Evolutionary conservation across 345 rosid genomes (phyloP), one percentile per base, ranked within the genome.

Genomic region (Durio zibethinus): DNA sequence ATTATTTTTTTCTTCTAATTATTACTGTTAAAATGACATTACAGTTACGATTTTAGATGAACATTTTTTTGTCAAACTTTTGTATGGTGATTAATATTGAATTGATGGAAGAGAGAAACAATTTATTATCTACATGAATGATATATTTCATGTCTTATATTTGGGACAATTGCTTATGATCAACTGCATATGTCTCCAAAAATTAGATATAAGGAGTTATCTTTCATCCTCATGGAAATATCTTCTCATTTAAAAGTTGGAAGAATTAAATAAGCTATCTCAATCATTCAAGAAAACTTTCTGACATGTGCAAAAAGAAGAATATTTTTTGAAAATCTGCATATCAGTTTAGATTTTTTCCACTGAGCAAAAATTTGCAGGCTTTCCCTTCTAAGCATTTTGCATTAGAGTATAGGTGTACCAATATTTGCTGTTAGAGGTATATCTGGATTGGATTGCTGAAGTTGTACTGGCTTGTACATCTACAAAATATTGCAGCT

Each of bases 121-220:
- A 0, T 62, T 62, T 21, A 29, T 11, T 61, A 33, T 62, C 67
- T 62, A 7, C 40, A 23, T 43, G 35, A 68, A 45, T 43, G 10
- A 42, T 68, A 25, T 68, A 23, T 36, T 36, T 65, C 48, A 21
- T 10, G 54, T 68, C 72, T 23, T 68, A 43, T 21, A 23, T 68
- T 23, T 47, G 23, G 56, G 16, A 16, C n/a, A 70, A 27, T 31
- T 47, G 42, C 57, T 70, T 29, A 27, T 29, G 40, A 70, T 29
- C 57, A 48, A 48, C 74, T 47, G 59, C 42, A 4, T 47, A 47
- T 69, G 38, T 69, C 73, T 47, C 54, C 57, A 25, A 67, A 65
- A 7, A 38, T 66, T 38, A n/a, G 48, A 65, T 65, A 65, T 40
- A 66, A 67, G 29, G 35, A 42, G 21, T 43, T 43, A 42, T 43